Conservation (phyloP, 2,329 filamentous ascomycete species). For the Hirsutella thompsonii region DNA sequence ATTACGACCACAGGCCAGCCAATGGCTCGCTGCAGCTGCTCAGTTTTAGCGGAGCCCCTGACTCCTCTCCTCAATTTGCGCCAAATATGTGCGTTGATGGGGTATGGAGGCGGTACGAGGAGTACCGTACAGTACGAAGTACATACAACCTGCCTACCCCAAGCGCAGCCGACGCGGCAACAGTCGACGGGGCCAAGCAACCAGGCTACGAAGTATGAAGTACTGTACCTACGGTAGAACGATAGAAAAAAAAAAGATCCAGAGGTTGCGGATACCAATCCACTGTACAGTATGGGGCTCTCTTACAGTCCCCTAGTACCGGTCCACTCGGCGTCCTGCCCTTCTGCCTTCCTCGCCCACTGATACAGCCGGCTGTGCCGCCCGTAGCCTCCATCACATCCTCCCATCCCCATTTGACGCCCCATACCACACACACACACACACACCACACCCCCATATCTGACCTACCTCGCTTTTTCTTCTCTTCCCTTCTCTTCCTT, state of each 20-base stretch:
- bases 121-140: too few species aligned
- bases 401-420: conserved; percentile 1
- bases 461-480: conserved; percentile 3
- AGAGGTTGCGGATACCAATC: background rate
- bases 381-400: conserved; percentile 13
- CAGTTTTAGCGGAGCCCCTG: conserved; percentile 3
- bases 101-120: background rate
- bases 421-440: conserved; percentile 1
- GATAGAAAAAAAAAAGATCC: conserved; percentile 3
- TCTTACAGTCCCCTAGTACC: conserved; percentile 1
- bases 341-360: background rate
- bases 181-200: background rate
- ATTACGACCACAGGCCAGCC: conserved; percentile 1
- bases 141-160: too few species aligned
- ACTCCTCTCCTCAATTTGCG: conserved; percentile 3
- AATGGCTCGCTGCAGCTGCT: conserved; percentile 1
- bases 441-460: conserved; percentile 3
- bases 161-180: conserved; percentile 1
- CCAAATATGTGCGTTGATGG: conserved; percentile 1
- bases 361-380: conserved; percentile 8
- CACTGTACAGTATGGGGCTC: background rate
- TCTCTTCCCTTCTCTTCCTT: conserved; percentile 6
- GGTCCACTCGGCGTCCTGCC: background rate
- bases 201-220: too few species aligned
- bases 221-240: too few species aligned